Conservation (phyloP, 176 grass and related monocot genomes). For the Oryza meridionalis region DNA sequence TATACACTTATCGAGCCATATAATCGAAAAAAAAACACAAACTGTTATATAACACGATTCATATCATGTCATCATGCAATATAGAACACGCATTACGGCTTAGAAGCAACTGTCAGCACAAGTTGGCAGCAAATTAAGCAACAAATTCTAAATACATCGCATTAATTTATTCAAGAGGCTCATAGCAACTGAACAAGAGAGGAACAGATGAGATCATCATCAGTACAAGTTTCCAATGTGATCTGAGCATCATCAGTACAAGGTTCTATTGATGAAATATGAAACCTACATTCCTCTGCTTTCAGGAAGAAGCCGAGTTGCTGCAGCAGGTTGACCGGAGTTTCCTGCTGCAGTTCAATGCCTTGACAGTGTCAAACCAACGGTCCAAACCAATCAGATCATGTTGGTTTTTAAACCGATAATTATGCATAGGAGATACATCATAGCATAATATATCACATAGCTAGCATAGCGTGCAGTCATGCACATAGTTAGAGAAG, state of each 20-base stretch:
- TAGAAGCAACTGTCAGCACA: neutral
- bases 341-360: too few species aligned
- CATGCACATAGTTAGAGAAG: neutral
- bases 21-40: neutral
- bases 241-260: too few species aligned
- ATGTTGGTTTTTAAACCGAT: too few species aligned
- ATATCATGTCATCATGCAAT: neutral
- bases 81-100: neutral
- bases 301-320: neutral
- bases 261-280: neutral
- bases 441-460: neutral
- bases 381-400: too few species aligned
- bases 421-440: neutral
- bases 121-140: neutral
- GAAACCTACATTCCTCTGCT: neutral
- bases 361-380: too few species aligned
- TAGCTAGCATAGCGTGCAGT: neutral
- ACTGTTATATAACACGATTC: neutral
- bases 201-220: neutral
- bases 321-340: too few species aligned
- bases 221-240: neutral
- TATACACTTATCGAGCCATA: neutral
- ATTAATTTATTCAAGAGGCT: neutral
- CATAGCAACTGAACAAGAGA: neutral
- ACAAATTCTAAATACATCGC: neutral